These are phyloP conservation scores for Chlorella sp. DNA, from an alignment of 139 green algal species.

Conservation along the genomic window DNA sequence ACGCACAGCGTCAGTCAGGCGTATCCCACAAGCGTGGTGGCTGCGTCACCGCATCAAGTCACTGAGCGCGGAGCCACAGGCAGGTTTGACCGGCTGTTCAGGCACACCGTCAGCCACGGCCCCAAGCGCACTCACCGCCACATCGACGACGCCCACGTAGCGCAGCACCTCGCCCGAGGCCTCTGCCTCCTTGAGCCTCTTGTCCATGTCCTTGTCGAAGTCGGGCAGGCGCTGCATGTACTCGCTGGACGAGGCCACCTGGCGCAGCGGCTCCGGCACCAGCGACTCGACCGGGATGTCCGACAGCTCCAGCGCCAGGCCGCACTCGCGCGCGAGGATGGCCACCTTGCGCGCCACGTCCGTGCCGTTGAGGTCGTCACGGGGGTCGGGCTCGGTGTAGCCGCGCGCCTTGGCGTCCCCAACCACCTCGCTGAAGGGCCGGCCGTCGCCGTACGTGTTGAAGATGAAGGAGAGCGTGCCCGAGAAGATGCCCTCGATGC, in stretches of 20 bases:
- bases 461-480: slow-evolving; percentile 98
- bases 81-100: no score
- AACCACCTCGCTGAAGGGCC: slow-evolving; percentile 82
- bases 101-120: no score
- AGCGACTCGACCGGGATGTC: slow-evolving; percentile 84
- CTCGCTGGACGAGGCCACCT: slow-evolving; percentile 40
- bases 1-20: no score
- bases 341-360: slow-evolving; percentile 92
- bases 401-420: slow-evolving; percentile 69
- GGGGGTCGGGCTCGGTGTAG: slow-evolving; percentile 93
- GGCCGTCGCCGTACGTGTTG: slow-evolving; percentile 70
- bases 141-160: slow-evolving; percentile 91
- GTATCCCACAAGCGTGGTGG: no score
- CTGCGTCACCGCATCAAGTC: no score
- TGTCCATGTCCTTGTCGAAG: slow-evolving; percentile 81
- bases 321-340: slow-evolving; percentile 76
- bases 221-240: slow-evolving; percentile 85
- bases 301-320: slow-evolving; percentile 78
- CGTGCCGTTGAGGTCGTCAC: slow-evolving; percentile 89
- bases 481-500: slow-evolving; percentile 90
- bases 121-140: slow-evolving; percentile 24
- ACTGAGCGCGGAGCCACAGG: no score
- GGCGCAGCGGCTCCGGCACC: slow-evolving; percentile 71
- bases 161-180: slow-evolving; percentile 82
- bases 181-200: slow-evolving; percentile 59